Percentiles rank a stretch among this genome's conserved stretches.
These are phyloP conservation scores for Gymnopilus junonius DNA, from an alignment of 768 basidiomycete genomes.

Conservation along the genomic window DNA sequence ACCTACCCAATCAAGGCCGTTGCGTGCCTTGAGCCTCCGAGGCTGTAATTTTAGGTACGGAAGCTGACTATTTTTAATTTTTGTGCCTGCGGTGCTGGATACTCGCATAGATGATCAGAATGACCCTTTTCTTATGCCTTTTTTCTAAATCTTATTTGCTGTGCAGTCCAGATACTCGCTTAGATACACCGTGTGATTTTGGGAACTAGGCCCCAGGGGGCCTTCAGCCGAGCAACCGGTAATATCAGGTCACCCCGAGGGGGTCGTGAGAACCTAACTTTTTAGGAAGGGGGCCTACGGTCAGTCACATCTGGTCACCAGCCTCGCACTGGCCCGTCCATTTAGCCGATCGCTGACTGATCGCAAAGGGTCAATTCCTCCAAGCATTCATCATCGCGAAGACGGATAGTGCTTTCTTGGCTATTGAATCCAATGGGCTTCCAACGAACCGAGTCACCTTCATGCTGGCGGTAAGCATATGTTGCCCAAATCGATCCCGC, in stretches of 20 bases:
- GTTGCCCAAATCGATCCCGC: constrained; percentile 13
- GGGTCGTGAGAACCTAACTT: too few species aligned
- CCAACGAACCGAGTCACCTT: constrained; percentile 3
- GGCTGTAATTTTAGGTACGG: too few species aligned
- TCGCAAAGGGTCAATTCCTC: neutral
- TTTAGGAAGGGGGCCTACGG: neutral
- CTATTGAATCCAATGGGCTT: neutral
- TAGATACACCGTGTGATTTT: too few species aligned
- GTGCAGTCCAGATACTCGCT: too few species aligned
- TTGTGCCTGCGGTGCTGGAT: too few species aligned
- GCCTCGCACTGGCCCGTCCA: neutral
- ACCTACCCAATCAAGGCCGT: too few species aligned
- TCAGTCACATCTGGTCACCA: neutral
- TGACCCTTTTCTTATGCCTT: too few species aligned
- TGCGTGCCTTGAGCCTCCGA: too few species aligned
- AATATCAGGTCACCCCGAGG: neutral
- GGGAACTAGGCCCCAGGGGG: too few species aligned
- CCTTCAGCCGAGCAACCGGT: neutral
- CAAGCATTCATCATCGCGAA: neutral
- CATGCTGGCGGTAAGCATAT: constrained; percentile 15
- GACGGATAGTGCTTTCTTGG: neutral
- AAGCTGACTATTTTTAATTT: too few species aligned
- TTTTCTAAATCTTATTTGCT: too few species aligned
- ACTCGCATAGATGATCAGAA: too few species aligned
- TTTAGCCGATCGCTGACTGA: neutral